Conservation (phyloP, 108 stramenopile species). For the Nannochloropsis granulata region DNA sequence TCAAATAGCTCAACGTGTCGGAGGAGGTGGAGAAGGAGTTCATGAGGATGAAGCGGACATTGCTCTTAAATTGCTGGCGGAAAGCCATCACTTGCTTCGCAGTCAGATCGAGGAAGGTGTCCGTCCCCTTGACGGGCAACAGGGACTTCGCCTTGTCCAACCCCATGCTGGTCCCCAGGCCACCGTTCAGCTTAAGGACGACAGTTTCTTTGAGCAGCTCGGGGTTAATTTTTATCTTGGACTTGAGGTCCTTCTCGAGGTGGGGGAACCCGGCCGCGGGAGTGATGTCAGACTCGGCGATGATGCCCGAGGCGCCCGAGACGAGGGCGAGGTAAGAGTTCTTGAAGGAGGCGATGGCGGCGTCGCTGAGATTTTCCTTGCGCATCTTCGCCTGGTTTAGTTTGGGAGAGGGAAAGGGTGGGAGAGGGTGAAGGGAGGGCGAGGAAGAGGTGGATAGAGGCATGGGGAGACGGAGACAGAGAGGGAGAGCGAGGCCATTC, state of each 20-base stretch:
- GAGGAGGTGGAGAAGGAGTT: constrained; percentile 93
- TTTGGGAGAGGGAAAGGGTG: neutral
- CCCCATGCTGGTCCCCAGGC: constrained; percentile 98
- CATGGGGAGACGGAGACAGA: no score
- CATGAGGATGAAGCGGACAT: constrained; percentile 99
- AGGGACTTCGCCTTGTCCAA: constrained; percentile 96
- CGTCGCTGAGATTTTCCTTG: constrained; percentile 30
- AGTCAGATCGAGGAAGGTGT: constrained; percentile 97
- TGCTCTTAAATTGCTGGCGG: constrained; percentile 66
- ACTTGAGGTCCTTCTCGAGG: constrained; percentile 46
- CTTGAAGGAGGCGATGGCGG: constrained; percentile 41
- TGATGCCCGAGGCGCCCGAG: constrained; percentile 88
- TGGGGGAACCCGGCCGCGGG: constrained; percentile 76
- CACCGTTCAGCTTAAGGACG: constrained; percentile 97
- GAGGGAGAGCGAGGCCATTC: no score
- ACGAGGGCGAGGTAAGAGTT: constrained; percentile 41
- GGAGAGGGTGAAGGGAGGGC: neutral
- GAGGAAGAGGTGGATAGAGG: neutral
- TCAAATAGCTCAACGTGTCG: constrained; percentile 82
- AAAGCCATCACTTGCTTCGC: constrained; percentile 94
- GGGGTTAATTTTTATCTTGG: constrained; percentile 45
- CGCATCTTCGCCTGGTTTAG: constrained; percentile 32
- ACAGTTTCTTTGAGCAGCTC: constrained; percentile 73
- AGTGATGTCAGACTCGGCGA: constrained; percentile 73
- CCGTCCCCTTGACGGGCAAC: constrained; percentile 85